Base-by-base conservation (phyloP, 2,329 filamentous ascomycete species). In the Clarireedia paspali region DNA sequence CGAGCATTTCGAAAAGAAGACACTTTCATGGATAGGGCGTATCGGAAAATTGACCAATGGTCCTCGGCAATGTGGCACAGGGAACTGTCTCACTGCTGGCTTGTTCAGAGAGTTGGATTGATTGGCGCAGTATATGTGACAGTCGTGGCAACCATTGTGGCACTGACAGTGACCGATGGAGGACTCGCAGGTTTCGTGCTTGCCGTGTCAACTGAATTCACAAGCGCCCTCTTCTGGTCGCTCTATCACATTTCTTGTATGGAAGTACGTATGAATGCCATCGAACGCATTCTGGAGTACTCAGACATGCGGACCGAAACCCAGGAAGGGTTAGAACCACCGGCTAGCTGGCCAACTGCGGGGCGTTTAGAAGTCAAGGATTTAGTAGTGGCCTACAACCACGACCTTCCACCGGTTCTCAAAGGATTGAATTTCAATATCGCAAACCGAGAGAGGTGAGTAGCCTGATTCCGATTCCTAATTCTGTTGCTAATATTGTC, bases 211-310 rank as follows among this genome's bases (percentile, higher is more conserved):
- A 72, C 91, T 39, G 81, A 86, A 51, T 88, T 89, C 65, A 79
- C 83, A 0, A 72, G 71, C 23, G 76, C 77, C n/a, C 78, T 89
- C 54, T 77, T 84, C 48, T 84, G 79, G 77, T 77, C 80, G 0
- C 77, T 89, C 27, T 77, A 84, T 4, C 73, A 82, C 47, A 88
- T 88, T 34, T 34, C 86, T 0, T 83, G 81, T 59, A 73, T 90
- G 20, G 88, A 92, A 67, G 73, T 91, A 4, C 82, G 88, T 65
- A 90, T 91, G 85, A 91, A 91, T 64, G 81, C 53, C 2, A 83
- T 84, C 0, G 88, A 92, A 70, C 77, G 88, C 27, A 82, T 92
- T 26, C 74, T 89, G 4, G 88, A 91, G 67, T 92, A 91, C 68
- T 80, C 83, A 0, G 80, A 84, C 47, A 75, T 91, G 7, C 73